Conservation (phyloP, 2,329 filamentous ascomycete species). For the Cercospora janseana region DNA sequence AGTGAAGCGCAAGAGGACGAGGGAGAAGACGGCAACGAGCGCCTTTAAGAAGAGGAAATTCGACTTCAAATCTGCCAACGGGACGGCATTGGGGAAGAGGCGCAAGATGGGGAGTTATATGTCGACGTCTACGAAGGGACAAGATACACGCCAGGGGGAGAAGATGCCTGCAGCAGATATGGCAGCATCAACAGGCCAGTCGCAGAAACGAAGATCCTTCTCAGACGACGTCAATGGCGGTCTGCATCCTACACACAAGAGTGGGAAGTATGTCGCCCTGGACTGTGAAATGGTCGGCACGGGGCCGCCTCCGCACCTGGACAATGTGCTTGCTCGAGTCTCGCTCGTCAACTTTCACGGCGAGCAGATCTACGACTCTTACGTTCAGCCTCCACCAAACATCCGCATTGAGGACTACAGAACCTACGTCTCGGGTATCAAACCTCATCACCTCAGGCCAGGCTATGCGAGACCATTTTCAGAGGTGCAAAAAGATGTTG, state of each 20-base stretch:
- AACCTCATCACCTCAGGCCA: slow-evolving; percentile 66
- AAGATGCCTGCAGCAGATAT: slow-evolving; percentile 58
- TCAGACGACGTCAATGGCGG: slow-evolving; percentile 49
- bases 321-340: slow-evolving; percentile 78
- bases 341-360: slow-evolving; percentile 94
- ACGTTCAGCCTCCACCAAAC: slow-evolving; percentile 61
- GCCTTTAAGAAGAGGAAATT: slow-evolving; percentile 27
- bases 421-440: slow-evolving; percentile 80
- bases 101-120: slow-evolving; percentile 54
- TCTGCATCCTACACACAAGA: slow-evolving; percentile 55
- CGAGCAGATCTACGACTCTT: slow-evolving; percentile 89
- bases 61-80: slow-evolving; percentile 14
- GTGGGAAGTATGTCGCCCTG: slow-evolving; percentile 87
- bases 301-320: slow-evolving; percentile 62
- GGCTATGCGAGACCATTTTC: slow-evolving; percentile 57
- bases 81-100: slow-evolving; percentile 20
- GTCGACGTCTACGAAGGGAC: slow-evolving; percentile 40
- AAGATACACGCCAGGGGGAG: slow-evolving; percentile 39
- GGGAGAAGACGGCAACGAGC: slow-evolving; percentile 20
- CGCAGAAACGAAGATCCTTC: slow-evolving; percentile 57
- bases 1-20: slow-evolving; percentile 38
- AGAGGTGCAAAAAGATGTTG: slow-evolving; percentile 72
- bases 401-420: slow-evolving; percentile 88
- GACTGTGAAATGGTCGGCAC: slow-evolving; percentile 99
- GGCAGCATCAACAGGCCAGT: slow-evolving; percentile 61